Base-by-base conservation (phyloP, 2,329 filamentous ascomycete genomes). In the Phialemonium atrogriseum region DNA sequence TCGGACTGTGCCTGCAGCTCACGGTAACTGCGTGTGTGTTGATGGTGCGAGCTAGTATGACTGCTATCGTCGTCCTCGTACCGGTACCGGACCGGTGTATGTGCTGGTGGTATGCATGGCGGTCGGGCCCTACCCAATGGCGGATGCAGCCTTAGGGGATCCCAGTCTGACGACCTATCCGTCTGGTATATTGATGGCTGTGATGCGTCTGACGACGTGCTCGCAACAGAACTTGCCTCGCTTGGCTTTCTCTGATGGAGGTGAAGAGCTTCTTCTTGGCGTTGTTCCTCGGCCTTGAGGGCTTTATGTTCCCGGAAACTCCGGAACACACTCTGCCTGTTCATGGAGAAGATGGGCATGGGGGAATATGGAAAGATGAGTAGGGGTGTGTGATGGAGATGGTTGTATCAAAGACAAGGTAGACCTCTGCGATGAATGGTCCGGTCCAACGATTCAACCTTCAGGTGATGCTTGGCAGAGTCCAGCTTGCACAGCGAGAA, bases 101-200 rank as follows among this genome's bases (percentile, higher is more conserved):
- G 36, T 28, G 36, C 30, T 31, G 26, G 41, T n/a, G n/a, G n/a
- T n/a, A n/a, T n/a, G n/a, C n/a, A n/a, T n/a, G n/a, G n/a, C n/a
- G n/a, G n/a, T n/a, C n/a, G n/a, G n/a, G n/a, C n/a, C n/a, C n/a
- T n/a, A n/a, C n/a, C 36, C 18, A 42, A 35, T n/a, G 50, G 30
- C 3, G 51, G 53, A 42, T 58, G 51, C 26, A 53, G 43, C n/a
- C 52, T 47, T 20, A 58, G 45, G 8, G 54, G 49, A 31, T 56
- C 48, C 48, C 48, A 55, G 33, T 52, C 50, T 32, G 49, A 39
- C 2, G 45, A 45, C 21, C 39, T 29, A 33, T 46, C 43, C 16
- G 36, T 32, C 29, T 42, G 34, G 30, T 30, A 33, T n/a, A 39
- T 44, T 4, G 45, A 46, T 10, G 43, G 42, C 18, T 41, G 38